A percentile compares a stretch with the other conserved stretches of the same genome.
Evolutionary conservation across 306 rosid genomes (phyloP).

Genomic region (Arachis hypogaea): DNA sequence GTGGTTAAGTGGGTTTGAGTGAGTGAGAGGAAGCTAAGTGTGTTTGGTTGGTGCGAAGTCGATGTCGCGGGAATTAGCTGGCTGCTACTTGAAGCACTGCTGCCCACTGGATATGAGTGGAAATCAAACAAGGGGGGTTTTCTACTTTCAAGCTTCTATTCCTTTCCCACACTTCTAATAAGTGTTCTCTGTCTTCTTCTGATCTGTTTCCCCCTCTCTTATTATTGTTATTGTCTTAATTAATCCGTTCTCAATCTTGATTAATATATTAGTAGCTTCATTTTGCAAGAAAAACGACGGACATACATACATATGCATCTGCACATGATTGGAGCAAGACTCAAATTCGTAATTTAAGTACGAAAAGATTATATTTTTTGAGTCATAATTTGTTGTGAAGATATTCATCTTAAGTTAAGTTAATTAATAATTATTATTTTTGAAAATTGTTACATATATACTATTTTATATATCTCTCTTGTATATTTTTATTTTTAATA

Average conservation of each 20-base stretch:
- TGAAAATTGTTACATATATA: too few species aligned
- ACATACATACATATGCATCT: neutral
- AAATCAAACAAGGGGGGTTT: neutral
- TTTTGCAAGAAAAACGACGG: neutral
- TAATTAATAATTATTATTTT: too few species aligned
- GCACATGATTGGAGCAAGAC: too few species aligned
- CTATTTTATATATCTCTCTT: too few species aligned
- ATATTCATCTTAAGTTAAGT: too few species aligned
- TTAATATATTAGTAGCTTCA: too few species aligned
- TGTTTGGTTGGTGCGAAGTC: slow-evolving; percentile 68
- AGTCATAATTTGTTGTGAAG: too few species aligned
- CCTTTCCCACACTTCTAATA: neutral
- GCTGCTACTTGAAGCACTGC: slow-evolving; percentile 58
- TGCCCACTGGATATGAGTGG: slow-evolving; percentile 40
- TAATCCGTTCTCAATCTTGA: neutral
- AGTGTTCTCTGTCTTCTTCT: too few species aligned
- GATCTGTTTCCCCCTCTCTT: neutral
- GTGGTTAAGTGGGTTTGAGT: slow-evolving; percentile 31
- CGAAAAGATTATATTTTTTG: too few species aligned
- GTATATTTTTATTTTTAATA: too few species aligned
- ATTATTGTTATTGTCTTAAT: neutral
- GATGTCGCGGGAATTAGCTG: slow-evolving; percentile 64
- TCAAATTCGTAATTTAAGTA: too few species aligned
- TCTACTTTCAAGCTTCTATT: slow-evolving; percentile 6
- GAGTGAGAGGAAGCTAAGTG: neutral